Conservation (phyloP, 306 rosid genomes). For the Sicyos edulis region DNA sequence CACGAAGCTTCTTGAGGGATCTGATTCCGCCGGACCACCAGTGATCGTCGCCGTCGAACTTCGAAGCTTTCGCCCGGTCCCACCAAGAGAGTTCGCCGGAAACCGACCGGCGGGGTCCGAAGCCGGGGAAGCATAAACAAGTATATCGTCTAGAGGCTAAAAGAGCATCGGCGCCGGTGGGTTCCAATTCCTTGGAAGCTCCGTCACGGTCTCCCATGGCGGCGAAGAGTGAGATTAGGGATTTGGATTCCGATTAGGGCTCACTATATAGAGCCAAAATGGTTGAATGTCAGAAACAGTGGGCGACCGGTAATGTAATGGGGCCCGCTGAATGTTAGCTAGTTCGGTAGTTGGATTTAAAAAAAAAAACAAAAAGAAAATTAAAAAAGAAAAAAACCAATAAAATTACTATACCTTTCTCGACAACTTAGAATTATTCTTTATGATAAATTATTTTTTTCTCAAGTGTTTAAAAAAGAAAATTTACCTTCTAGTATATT, state of each 20-base stretch:
- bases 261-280: slow-evolving; percentile 20
- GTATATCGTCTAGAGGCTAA: slow-evolving; percentile 31
- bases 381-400: too few relatives aligned
- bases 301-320: slow-evolving; percentile 1
- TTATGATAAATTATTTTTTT: too few relatives aligned
- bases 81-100: slow-evolving; percentile 49
- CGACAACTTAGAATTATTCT: too few relatives aligned
- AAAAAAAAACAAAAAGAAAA: too few relatives aligned
- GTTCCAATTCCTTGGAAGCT: slow-evolving; percentile 33
- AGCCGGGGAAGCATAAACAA: slow-evolving; percentile 57
- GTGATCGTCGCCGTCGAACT: slow-evolving; percentile 25
- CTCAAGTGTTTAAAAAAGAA: too few relatives aligned
- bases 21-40: slow-evolving; percentile 70
- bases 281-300: background rate
- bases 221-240: background rate
- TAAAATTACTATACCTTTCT: too few relatives aligned
- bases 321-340: background rate
- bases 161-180: slow-evolving; percentile 31
- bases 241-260: background rate
- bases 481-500: too few relatives aligned
- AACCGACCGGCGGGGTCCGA: slow-evolving; percentile 36
- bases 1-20: slow-evolving; percentile 62
- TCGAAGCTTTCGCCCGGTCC: slow-evolving; percentile 42
- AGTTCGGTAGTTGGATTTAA: too few relatives aligned
- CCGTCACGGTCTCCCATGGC: slow-evolving; percentile 20